Conservation (phyloP, 2,329 filamentous ascomycete species). For the Stagonosporopsis tanaceti region DNA sequence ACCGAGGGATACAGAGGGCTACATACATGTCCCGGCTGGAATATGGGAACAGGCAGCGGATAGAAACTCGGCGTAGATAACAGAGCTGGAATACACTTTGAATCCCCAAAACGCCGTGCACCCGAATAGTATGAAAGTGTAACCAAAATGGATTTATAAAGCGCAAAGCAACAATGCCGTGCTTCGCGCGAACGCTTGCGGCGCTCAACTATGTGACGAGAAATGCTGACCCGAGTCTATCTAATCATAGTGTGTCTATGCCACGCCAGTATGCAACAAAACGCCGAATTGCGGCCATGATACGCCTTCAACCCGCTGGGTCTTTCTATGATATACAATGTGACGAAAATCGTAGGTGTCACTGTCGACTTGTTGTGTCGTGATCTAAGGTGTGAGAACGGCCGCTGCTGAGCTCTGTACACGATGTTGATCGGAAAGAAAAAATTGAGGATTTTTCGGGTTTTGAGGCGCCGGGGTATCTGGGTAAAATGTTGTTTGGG, state of each 20-base stretch:
- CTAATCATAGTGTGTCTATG: slow-evolving; percentile 3
- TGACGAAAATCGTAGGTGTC: background rate
- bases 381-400: background rate
- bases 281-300: slow-evolving; percentile 2
- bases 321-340: slow-evolving; percentile 3
- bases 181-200: background rate
- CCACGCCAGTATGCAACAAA: slow-evolving; percentile 1
- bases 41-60: no score
- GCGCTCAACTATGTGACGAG: slow-evolving; percentile 1
- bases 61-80: background rate
- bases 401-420: background rate
- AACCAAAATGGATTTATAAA: background rate
- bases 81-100: background rate
- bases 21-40: no score
- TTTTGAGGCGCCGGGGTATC: background rate
- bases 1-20: no score
- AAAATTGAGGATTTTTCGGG: no score
- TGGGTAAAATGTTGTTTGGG: background rate
- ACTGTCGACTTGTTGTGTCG: background rate
- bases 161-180: background rate
- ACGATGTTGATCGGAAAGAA: background rate
- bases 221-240: slow-evolving; percentile 11
- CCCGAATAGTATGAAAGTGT: background rate
- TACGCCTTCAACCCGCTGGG: background rate
- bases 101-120: no score